A percentile compares a stretch with the other conserved stretches of the same genome.
phyloP scores from a whole-genome alignment of 805 yeast genomes.

The Myxozyma neotropica region DNA sequence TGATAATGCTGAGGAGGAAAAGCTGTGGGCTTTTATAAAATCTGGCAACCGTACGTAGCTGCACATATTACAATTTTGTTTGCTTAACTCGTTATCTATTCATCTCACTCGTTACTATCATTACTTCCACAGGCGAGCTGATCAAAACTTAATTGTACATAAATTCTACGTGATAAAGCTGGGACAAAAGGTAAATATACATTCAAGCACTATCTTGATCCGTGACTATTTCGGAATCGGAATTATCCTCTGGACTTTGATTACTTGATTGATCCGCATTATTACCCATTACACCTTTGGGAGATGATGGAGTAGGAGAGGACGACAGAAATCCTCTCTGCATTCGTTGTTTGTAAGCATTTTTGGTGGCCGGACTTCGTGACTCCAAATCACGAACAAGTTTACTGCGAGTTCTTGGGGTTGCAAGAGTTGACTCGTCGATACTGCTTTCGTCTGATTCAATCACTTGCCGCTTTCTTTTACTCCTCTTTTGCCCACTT shows the following conservation, averaged over 20 bases:
- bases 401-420: constrained; percentile 2
- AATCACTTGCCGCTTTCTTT: background rate
- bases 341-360: background rate
- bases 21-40: constrained; percentile 6
- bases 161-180: too few species aligned
- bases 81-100: background rate
- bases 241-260: background rate
- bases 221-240: constrained; percentile 1
- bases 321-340: background rate
- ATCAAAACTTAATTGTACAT: too few species aligned
- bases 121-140: too few species aligned
- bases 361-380: background rate
- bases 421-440: background rate
- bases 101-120: too few species aligned
- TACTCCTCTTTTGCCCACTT: background rate
- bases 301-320: background rate
- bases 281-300: background rate
- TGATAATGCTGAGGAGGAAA: constrained; percentile 8
- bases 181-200: too few species aligned
- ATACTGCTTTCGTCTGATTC: background rate
- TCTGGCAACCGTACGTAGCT: background rate
- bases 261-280: background rate
- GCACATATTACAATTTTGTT: background rate
- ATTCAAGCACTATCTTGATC: too few species aligned
- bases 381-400: background rate